Conservation (phyloP, 352 stramenopile species). For the Achlya hypogyna region DNA sequence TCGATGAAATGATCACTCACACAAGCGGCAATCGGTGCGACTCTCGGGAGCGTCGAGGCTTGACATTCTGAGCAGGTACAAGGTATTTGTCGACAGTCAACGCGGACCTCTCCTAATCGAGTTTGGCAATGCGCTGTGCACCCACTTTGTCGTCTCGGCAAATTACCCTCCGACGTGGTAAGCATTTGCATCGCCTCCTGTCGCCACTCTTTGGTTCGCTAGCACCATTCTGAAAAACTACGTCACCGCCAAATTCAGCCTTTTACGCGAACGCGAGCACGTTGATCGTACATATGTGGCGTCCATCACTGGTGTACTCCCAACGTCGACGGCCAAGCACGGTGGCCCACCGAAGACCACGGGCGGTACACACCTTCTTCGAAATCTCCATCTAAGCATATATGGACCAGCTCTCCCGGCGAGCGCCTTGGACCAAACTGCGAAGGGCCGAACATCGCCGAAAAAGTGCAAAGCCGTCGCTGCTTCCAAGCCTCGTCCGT, state of each 20-base stretch:
- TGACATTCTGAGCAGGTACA: constrained; percentile 26
- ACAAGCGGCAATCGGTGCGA: constrained; percentile 46
- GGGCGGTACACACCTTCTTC: neutral
- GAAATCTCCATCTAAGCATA: neutral
- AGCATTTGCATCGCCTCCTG: neutral
- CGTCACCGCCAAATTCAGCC: constrained; percentile 43
- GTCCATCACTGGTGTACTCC: constrained; percentile 46
- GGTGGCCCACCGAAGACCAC: constrained; percentile 40
- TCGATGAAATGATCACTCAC: constrained; percentile 65
- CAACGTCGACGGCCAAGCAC: constrained; percentile 38
- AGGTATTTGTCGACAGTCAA: constrained; percentile 67
- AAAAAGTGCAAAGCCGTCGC: constrained; percentile 55
- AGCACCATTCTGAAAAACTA: constrained; percentile 42
- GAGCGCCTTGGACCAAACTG: constrained; percentile 20
- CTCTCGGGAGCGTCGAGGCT: neutral
- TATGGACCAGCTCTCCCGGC: neutral
- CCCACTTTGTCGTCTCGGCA: constrained; percentile 44
- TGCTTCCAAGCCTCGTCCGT: constrained; percentile 29
- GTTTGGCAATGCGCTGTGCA: constrained; percentile 68
- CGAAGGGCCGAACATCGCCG: constrained; percentile 42
- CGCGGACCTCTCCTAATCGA: constrained; percentile 69
- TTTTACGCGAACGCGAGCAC: constrained; percentile 54
- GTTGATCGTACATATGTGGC: constrained; percentile 65
- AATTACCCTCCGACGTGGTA: constrained; percentile 46
- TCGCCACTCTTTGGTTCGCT: neutral